Evolutionary conservation across 371 early-diverging fungal species (phyloP).

Genomic region (Apophysomyces variabilis): DNA sequence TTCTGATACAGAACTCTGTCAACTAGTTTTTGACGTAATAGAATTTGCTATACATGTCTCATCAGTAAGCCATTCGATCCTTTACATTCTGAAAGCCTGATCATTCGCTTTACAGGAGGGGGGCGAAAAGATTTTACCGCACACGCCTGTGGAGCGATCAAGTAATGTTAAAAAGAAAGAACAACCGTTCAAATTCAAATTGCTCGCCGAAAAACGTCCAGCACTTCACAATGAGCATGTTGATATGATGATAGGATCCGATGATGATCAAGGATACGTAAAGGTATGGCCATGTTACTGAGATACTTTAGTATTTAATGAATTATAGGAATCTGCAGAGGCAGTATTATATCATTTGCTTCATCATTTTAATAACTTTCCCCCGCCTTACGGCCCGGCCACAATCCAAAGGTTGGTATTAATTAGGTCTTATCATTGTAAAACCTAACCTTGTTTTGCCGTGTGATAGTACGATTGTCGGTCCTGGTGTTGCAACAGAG

Average conservation of each 20-base stretch:
- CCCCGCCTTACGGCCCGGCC: slow-evolving; percentile 58
- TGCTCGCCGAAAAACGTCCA: slow-evolving; percentile 45
- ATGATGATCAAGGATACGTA: slow-evolving; percentile 47
- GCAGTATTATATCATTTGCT: slow-evolving; percentile 54
- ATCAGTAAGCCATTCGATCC: slow-evolving; percentile 22
- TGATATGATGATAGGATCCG: slow-evolving; percentile 21
- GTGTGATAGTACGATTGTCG: slow-evolving; percentile 43
- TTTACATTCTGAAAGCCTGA: too few species aligned
- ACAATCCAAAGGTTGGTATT: slow-evolving; percentile 40
- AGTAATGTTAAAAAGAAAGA: slow-evolving; percentile 38
- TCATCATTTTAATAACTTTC: slow-evolving; percentile 61
- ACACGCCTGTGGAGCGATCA: slow-evolving; percentile 31
- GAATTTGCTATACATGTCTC: slow-evolving; percentile 60
- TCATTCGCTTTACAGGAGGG: slow-evolving; percentile 36
- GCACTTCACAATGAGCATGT: slow-evolving; percentile 30
- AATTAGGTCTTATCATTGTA: background rate
- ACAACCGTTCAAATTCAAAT: slow-evolving; percentile 47
- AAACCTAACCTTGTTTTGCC: background rate
- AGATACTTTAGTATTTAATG: background rate
- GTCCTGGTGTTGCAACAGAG: slow-evolving; percentile 49
- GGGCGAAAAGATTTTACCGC: slow-evolving; percentile 58
- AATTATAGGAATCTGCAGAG: slow-evolving; percentile 55
- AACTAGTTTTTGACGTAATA: slow-evolving; percentile 75
- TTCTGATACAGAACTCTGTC: slow-evolving; percentile 66
- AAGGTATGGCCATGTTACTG: slow-evolving; percentile 29